Percentiles rank a stretch among this genome's conserved stretches.
Evolutionary conservation across 2,329 filamentous ascomycete species (phyloP).

Genomic region (Plenodomus biglobosus): DNA sequence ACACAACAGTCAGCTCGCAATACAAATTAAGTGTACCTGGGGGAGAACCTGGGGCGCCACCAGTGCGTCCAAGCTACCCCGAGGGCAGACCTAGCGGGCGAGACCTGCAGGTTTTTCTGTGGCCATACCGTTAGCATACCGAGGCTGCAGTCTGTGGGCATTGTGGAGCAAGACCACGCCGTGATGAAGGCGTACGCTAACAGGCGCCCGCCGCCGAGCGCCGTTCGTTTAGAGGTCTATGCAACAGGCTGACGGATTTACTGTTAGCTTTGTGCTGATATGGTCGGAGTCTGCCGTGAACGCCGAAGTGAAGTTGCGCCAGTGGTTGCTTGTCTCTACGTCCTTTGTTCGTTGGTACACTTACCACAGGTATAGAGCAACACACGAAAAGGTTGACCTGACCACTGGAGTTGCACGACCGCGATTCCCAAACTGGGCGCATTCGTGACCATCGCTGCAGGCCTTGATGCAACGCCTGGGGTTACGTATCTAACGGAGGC

Average conservation of each 20-base stretch:
- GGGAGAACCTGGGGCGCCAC: conserved; percentile 36
- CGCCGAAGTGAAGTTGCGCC: conserved; percentile 15
- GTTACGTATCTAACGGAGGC: conserved; percentile 5
- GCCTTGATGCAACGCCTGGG: conserved; percentile 15
- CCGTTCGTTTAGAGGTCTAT: conserved; percentile 3
- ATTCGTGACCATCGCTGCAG: conserved; percentile 4
- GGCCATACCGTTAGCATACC: conserved; percentile 15
- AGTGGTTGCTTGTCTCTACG: conserved; percentile 7
- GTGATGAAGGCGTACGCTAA: conserved; percentile 18
- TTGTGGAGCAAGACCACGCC: conserved; percentile 24
- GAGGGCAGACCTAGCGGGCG: conserved; percentile 16
- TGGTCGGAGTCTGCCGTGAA: conserved; percentile 2
- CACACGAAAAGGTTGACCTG: neutral
- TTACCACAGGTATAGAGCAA: neutral
- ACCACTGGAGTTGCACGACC: neutral
- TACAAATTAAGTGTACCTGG: conserved; percentile 24
- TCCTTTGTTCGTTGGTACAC: conserved; percentile 6
- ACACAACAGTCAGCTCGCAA: conserved; percentile 36
- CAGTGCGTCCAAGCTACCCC: conserved; percentile 30
- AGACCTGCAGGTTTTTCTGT: conserved; percentile 28
- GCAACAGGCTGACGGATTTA: conserved; percentile 22
- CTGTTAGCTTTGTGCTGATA: conserved; percentile 15
- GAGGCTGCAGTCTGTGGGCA: conserved; percentile 26
- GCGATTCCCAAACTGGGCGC: neutral
- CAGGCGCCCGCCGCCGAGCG: neutral